Base-by-base conservation (phyloP, 176 grass and related monocot species). In the Juncus inflexus region DNA sequence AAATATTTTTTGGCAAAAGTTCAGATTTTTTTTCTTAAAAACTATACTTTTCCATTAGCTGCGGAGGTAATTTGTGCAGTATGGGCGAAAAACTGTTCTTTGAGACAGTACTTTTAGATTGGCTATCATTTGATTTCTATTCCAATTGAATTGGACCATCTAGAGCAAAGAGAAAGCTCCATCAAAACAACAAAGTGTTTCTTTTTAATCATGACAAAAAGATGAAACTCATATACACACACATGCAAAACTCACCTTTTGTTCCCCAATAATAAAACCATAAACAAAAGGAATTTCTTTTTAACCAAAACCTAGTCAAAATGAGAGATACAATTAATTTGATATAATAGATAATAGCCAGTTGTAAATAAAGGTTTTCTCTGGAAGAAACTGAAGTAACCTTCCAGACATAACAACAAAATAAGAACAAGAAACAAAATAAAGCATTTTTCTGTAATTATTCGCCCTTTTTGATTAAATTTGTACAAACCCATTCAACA, bases 111-210 rank as follows among this genome's bases (percentile, higher is more conserved):
- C 19, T 28, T 28, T 28, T 28, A 43, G 35, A 15, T 71, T 58
- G 57, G 57, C n/a, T 52, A 71, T 70, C 37, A 58, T 71, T 71
- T 71, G 41, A 6, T 47, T 5, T 47, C 43, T 47, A 43, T 71
- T 71, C 67, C 54, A 39, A 71, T 71, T 70, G 54, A 55, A 71
- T 71, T 70, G 54, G 52, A 71, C 67, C 39, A 37, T 71, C 52
- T 71, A 6, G 67, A 71, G 54, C 67, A 71, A 71, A 58, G 67
- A 71, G 39, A 71, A 71, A 71, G 67, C 40, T 13, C 67, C 58
- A 70, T 5, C 5, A 15, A 70, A 58, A 6, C 52, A 58, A 58
- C 53, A 70, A 70, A 58, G 38, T 39, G 41, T 35, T 57, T 39
- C 52, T 71, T 71, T 59, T 12, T 70, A 58, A 14, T 71, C 41